Percentiles rank a stretch among this genome's conserved stretches.
Conservation (phyloP, 73 alveolate genomes). For the Durusdinium trenchii region DNA sequence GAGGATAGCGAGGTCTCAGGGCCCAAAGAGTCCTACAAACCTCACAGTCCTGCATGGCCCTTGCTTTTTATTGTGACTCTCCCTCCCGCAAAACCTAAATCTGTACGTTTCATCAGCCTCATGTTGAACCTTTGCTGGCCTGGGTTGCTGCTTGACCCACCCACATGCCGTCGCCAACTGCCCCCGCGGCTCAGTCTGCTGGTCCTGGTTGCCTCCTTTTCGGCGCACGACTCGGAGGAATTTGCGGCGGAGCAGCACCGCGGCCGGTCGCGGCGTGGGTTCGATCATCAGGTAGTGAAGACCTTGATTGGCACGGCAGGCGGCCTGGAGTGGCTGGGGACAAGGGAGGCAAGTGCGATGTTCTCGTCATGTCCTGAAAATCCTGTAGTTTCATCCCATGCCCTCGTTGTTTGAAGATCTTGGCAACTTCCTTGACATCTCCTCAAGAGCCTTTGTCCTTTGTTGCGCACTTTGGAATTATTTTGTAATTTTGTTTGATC, state of each 20-base stretch:
- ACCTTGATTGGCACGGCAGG: slow-evolving; percentile 55
- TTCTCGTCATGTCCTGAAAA: background rate
- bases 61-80: too few relatives aligned
- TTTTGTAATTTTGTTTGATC: too few relatives aligned
- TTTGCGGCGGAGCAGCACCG: slow-evolving; percentile 34
- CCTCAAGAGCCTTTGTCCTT: too few relatives aligned
- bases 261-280: background rate
- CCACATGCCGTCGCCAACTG: slow-evolving; percentile 1
- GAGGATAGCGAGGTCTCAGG: background rate
- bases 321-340: background rate
- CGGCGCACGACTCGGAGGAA: slow-evolving; percentile 68
- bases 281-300: background rate
- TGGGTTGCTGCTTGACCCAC: background rate
- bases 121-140: background rate
- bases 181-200: background rate
- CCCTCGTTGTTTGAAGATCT: too few relatives aligned
- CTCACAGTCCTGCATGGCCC: background rate
- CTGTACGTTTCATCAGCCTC: background rate
- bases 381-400: background rate
- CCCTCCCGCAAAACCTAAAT: background rate
- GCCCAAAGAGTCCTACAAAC: background rate
- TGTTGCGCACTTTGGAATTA: too few relatives aligned
- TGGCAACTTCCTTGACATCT: too few relatives aligned
- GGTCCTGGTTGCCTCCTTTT: slow-evolving; percentile 47
- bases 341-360: background rate